phyloP scores from a whole-genome alignment of 441 rosid genomes.

The Bocquillonia castaneifolia region DNA sequence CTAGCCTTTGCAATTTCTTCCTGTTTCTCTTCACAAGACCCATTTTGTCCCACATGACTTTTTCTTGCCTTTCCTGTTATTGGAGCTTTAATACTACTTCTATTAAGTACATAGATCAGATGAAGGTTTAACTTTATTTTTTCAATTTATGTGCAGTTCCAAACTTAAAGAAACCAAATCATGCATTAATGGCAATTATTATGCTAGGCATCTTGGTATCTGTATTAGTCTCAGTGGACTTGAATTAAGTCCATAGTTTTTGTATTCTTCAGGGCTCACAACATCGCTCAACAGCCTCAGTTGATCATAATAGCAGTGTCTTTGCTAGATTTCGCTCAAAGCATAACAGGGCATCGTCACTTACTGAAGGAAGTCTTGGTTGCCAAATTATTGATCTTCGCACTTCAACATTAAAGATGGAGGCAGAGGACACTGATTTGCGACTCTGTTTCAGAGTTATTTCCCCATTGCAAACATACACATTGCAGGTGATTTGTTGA shows the following conservation, averaged over 20 bases:
- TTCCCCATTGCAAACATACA: conserved; percentile 68
- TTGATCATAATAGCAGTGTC: conserved; percentile 55
- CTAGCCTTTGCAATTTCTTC: not conserved
- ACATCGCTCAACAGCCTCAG: conserved; percentile 53
- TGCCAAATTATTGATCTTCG: conserved; percentile 57
- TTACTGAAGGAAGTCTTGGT: conserved; percentile 50
- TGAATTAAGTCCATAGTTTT: not conserved
- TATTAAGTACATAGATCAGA: not conserved
- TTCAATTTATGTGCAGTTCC: not conserved
- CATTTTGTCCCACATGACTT: not conserved
- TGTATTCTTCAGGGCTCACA: conserved; percentile 52
- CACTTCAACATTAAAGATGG: conserved; percentile 66
- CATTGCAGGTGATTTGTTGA: conserved; percentile 65
- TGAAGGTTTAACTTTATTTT: not conserved
- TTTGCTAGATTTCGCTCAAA: conserved; percentile 72
- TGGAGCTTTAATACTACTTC: not conserved
- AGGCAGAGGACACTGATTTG: conserved; percentile 71
- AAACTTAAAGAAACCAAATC: not conserved
- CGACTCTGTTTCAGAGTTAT: conserved; percentile 89
- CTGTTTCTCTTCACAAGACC: no score
- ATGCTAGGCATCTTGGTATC: not conserved
- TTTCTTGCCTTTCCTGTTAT: not conserved
- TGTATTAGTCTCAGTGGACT: not conserved
- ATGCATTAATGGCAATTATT: not conserved
- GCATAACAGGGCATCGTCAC: conserved; percentile 54